Evolutionary conservation across 371 early-diverging fungal species (phyloP).

Genomic region (Agmasoma carcini): DNA sequence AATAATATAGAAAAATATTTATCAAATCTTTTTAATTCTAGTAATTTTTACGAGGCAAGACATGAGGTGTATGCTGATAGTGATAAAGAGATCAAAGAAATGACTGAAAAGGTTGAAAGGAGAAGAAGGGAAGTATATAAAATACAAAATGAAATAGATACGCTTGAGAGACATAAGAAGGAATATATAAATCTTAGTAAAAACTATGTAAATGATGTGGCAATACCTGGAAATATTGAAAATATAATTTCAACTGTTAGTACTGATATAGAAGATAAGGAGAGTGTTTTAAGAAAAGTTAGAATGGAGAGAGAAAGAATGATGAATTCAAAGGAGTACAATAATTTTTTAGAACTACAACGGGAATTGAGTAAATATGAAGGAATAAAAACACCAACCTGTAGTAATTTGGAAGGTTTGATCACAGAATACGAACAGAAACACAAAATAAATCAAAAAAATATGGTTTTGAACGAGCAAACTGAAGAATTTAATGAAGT

Average conservation of each 20-base stretch:
- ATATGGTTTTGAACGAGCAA: not conserved
- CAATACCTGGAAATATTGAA: not conserved
- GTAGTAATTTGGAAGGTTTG: not conserved
- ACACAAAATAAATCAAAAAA: not conserved
- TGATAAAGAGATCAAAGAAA: not conserved
- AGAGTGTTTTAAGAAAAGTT: not conserved
- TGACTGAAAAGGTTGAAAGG: not conserved
- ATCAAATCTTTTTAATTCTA: no score
- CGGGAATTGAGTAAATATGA: no score
- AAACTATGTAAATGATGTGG: not conserved
- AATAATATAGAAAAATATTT: not conserved
- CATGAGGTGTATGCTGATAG: no score
- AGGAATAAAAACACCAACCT: not conserved
- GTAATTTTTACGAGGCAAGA: no score
- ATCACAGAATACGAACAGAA: not conserved
- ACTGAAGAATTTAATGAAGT: not conserved
- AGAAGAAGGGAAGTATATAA: not conserved
- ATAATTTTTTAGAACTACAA: no score
- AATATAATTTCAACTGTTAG: not conserved
- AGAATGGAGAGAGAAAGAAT: not conserved
- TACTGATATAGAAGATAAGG: not conserved
- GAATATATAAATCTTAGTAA: not conserved
- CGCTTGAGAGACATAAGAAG: not conserved
- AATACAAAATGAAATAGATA: not conserved
- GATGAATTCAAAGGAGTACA: not conserved